These are phyloP conservation scores for Saprolegnia diclina DNA, from an alignment of 352 stramenopile genomes.

Conservation along the genomic window DNA sequence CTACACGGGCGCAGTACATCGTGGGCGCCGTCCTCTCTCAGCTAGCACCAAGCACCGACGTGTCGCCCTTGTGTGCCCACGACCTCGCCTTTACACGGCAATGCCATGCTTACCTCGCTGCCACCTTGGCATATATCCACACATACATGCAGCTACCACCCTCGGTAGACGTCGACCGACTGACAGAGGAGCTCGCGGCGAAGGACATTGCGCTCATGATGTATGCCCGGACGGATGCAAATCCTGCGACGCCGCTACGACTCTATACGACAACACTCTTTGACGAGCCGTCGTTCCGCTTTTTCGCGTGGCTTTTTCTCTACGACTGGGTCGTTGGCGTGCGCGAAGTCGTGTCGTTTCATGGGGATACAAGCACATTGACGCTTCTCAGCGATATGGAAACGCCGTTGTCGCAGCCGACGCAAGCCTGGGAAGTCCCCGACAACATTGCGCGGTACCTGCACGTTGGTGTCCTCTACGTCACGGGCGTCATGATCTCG, in stretches of 20 bases:
- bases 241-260: not conserved
- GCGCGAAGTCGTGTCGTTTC: conserved; percentile 19
- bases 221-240: not conserved
- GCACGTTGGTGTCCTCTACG: not conserved
- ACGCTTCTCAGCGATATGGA: not conserved
- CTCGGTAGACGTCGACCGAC: not conserved
- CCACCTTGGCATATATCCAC: not conserved
- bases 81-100: not conserved
- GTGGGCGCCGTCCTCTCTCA: not conserved
- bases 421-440: not conserved
- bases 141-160: not conserved
- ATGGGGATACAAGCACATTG: not conserved
- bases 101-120: not conserved
- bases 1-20: not conserved
- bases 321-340: not conserved
- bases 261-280: not conserved
- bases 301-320: not conserved
- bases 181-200: not conserved
- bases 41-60: not conserved
- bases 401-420: not conserved
- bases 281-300: not conserved
- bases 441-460: not conserved
- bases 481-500: conserved; percentile 5
- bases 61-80: not conserved
- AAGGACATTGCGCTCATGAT: not conserved